These are phyloP conservation scores for Punctularia strigosozonata DNA, from an alignment of 768 basidiomycete genomes.

Conservation along the genomic window DNA sequence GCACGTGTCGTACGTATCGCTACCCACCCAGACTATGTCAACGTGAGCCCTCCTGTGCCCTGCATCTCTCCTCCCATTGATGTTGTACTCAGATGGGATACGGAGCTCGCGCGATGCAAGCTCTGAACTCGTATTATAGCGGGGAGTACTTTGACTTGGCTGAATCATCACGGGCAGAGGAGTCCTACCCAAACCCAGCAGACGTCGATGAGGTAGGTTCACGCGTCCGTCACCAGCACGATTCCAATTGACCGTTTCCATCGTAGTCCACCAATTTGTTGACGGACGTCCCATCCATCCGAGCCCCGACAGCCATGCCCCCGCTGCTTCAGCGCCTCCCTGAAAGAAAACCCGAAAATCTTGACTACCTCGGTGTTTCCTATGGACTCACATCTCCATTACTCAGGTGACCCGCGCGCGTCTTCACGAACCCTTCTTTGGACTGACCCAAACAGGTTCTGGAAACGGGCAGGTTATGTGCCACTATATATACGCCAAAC, in stretches of 20 bases:
- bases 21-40: slow-evolving; percentile 90
- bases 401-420: slow-evolving; percentile 38
- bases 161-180: slow-evolving; percentile 44
- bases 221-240: background rate
- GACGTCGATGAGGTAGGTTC: slow-evolving; percentile 34
- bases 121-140: slow-evolving; percentile 82
- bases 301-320: slow-evolving; percentile 72
- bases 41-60: slow-evolving; percentile 35
- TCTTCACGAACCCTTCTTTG: background rate
- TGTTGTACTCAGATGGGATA: slow-evolving; percentile 75
- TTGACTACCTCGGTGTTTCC: slow-evolving; percentile 94
- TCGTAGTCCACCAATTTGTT: slow-evolving; percentile 41
- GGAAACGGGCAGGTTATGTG: slow-evolving; percentile 88
- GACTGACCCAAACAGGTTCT: slow-evolving; percentile 45
- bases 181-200: slow-evolving; percentile 48
- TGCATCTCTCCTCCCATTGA: slow-evolving; percentile 3
- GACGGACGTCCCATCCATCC: slow-evolving; percentile 69
- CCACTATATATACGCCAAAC: slow-evolving; percentile 93
- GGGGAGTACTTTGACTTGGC: slow-evolving; percentile 87
- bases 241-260: slow-evolving; percentile 1
- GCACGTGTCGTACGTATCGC: slow-evolving; percentile 89
- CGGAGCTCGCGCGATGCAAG: slow-evolving; percentile 78
- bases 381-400: slow-evolving; percentile 87
- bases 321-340: slow-evolving; percentile 84
- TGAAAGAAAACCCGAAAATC: slow-evolving; percentile 77